phyloP scores from a whole-genome alignment of 78 protist genomes.

The slime mould (Dictyostelium discoideum) region dicty_2.7 NC_007091.3:4592001-4592500 shows the following conservation, averaged over 20 bases:
- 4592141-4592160: not conserved
- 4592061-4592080: too few relatives aligned
- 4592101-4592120: not conserved
- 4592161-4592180: not conserved
- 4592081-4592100: too few relatives aligned
- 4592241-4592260: not conserved
- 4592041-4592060: too few relatives aligned
- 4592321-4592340: too few relatives aligned
- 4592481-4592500: too few relatives aligned
- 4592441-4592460: not conserved
- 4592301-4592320: too few relatives aligned
- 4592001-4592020: not conserved
- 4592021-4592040: not conserved
- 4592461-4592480: too few relatives aligned
- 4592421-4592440: too few relatives aligned
- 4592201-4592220: not conserved
- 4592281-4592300: not conserved
- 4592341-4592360: too few relatives aligned
- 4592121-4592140: not conserved
- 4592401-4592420: too few relatives aligned
- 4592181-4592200: not conserved
- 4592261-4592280: not conserved
- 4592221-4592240: not conserved
- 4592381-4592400: not conserved
- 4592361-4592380: too few relatives aligned